These are phyloP conservation scores for Tuber umbilicatum DNA, from an alignment of 495 filamentous ascomycete genomes.

Conservation along the genomic window DNA sequence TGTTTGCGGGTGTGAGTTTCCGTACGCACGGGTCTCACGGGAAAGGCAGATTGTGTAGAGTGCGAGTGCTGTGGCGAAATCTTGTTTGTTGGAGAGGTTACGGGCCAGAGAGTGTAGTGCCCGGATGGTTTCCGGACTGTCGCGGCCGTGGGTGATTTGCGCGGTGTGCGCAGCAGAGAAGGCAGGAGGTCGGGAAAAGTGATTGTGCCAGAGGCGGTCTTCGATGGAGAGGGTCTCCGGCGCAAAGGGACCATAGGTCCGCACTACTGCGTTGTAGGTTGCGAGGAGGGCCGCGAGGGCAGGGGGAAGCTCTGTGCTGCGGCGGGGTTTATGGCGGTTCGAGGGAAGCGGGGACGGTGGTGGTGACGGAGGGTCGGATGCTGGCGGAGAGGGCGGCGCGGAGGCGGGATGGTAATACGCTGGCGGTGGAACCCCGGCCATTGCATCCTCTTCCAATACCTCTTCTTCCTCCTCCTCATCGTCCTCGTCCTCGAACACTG, in stretches of 20 bases:
- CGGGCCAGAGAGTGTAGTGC: not conserved
- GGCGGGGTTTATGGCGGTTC: not conserved
- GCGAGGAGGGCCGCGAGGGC: not conserved
- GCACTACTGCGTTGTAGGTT: not conserved
- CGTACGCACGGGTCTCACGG: not conserved
- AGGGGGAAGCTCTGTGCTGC: not conserved
- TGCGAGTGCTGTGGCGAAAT: not conserved
- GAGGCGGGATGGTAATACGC: conserved; percentile 2
- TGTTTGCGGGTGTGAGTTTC: not conserved
- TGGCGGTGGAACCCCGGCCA: conserved; percentile 2
- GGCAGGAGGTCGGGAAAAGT: not conserved
- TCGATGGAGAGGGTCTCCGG: not conserved
- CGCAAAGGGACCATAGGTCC: not conserved
- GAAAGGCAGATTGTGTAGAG: conserved; percentile 3
- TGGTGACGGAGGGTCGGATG: not conserved
- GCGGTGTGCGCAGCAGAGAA: not conserved
- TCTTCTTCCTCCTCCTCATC: not conserved
- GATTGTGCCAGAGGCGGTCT: conserved; percentile 1
- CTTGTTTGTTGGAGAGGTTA: not conserved
- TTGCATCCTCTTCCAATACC: not conserved
- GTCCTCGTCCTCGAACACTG: not conserved
- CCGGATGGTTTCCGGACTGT: not conserved
- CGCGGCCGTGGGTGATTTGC: conserved; percentile 2
- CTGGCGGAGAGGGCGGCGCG: not conserved
- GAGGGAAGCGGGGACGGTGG: not conserved